Base-by-base conservation (phyloP, 306 rosid species). In the Vigna unguiculata region DNA sequence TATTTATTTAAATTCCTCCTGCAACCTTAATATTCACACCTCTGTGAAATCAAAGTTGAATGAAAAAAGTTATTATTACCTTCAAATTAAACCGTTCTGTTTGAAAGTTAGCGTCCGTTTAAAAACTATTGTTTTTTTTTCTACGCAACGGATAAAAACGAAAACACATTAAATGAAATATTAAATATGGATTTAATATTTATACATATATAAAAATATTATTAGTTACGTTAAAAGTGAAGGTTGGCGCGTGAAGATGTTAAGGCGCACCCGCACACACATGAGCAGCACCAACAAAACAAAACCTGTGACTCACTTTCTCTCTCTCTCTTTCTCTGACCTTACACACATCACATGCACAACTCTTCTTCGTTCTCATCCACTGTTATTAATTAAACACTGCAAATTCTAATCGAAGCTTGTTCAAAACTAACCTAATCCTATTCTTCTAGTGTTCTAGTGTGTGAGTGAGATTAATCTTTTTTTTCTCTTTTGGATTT, bases 321-420 rank as follows among this genome's bases (percentile, higher is more conserved):
- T 34, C 84, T 34, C 78, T 79, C 73, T 72, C 78, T 34, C 78
- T 79, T 69, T 72, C 78, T 71, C 86, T 28, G 32, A 79, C 85
- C 85, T 71, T 13, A 65, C 54, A 82, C 82, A 82, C 81, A 85
- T 82, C 62, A 54, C 22, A 36, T 78, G 16, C 81, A 45, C 32
- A 36, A 13, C 0, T 20, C 49, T 19, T 16, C n/a, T 19, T 16
- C n/a, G 10, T 40, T 9, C 45, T 40, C 17, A 47, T 15, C 17
- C 52, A 46, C 49, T 46, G 5, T 34, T 34, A 38, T 2, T 28
- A 4, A 28, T 28, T 28, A 28, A 28, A 28, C 11, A 38, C 11
- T 9, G 9, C 11, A 38, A 38, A 38, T 38, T 38, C 11, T 36
- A 1, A 36, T 7, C 8, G 1, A 38, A 38, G 0, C 5, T 8